Percentiles rank a stretch among this genome's conserved stretches.
phyloP scores from a whole-genome alignment of 2,329 filamentous ascomycete genomes.

The Xylaria hypoxylon region DNA sequence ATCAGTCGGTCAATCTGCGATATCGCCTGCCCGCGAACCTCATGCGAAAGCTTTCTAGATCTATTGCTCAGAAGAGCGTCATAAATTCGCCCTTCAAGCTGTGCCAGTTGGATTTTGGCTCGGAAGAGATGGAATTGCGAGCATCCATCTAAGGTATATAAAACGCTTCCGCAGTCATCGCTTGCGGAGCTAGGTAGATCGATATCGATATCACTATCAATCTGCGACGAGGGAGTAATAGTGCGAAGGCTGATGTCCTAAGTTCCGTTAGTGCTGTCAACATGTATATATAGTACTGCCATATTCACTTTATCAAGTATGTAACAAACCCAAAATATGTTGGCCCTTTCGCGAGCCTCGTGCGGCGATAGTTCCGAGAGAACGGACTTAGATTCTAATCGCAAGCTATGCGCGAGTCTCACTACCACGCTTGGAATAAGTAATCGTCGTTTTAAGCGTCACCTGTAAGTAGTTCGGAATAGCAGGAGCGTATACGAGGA shows the following conservation, averaged over 20 bases:
- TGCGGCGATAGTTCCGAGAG: conserved; percentile 45
- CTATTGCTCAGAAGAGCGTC: conserved; percentile 54
- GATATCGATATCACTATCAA: conserved; percentile 57
- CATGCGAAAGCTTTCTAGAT: conserved; percentile 42
- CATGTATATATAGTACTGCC: neutral
- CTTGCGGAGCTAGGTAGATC: conserved; percentile 51
- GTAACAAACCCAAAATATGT: conserved; percentile 58
- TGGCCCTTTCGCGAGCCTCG: conserved; percentile 51
- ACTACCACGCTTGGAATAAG: conserved; percentile 34
- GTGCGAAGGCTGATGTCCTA: conserved; percentile 54
- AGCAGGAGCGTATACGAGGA: no score
- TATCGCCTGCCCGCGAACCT: conserved; percentile 50
- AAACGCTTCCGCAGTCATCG: conserved; percentile 50
- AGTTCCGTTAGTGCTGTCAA: conserved; percentile 19
- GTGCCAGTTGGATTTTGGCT: conserved; percentile 55
- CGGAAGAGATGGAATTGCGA: conserved; percentile 55
- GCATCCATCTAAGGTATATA: conserved; percentile 52
- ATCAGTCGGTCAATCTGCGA: conserved; percentile 48
- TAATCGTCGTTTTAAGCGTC: neutral
- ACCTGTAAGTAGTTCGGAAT: neutral
- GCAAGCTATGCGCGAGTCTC: conserved; percentile 53
- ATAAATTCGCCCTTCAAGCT: conserved; percentile 57
- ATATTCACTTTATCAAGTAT: conserved; percentile 54
- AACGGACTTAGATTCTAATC: conserved; percentile 51
- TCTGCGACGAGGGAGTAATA: conserved; percentile 54